Evolutionary conservation across 176 grass and related monocot genomes (phyloP).

Genomic region (Chrysopogon serrulatus): DNA sequence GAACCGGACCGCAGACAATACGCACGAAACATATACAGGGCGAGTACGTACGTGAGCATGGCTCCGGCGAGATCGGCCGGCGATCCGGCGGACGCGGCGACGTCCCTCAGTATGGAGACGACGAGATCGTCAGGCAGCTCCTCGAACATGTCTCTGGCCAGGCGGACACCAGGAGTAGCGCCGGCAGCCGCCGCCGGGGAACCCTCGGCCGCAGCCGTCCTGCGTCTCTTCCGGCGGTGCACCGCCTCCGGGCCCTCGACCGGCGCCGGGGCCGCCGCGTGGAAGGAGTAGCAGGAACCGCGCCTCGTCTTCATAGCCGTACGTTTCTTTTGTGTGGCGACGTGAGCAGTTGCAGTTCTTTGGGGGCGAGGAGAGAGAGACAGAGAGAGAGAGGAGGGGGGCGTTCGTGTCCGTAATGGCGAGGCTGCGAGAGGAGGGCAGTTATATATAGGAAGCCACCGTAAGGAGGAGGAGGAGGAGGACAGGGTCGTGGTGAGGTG

Average conservation of each 20-base stretch:
- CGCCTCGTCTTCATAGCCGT: constrained; percentile 48
- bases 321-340: neutral
- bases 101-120: constrained; percentile 55
- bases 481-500: neutral
- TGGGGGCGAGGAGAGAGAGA: neutral
- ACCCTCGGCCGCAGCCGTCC: neutral
- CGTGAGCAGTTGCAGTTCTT: neutral
- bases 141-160: constrained; percentile 42
- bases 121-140: constrained; percentile 69
- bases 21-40: neutral
- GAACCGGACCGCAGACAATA: neutral
- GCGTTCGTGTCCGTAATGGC: constrained; percentile 32
- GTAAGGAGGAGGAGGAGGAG: neutral
- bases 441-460: constrained; percentile 23
- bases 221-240: constrained; percentile 36
- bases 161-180: neutral
- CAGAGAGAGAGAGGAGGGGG: neutral
- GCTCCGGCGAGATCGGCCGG: constrained; percentile 65
- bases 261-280: neutral
- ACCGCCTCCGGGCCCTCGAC: neutral
- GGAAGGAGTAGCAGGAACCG: constrained; percentile 23
- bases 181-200: neutral
- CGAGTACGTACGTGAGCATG: constrained; percentile 45
- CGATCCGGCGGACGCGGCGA: constrained; percentile 43
- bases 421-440: neutral